Evolutionary conservation across 306 rosid genomes (phyloP).

Genomic region (Prunus mongolica): DNA sequence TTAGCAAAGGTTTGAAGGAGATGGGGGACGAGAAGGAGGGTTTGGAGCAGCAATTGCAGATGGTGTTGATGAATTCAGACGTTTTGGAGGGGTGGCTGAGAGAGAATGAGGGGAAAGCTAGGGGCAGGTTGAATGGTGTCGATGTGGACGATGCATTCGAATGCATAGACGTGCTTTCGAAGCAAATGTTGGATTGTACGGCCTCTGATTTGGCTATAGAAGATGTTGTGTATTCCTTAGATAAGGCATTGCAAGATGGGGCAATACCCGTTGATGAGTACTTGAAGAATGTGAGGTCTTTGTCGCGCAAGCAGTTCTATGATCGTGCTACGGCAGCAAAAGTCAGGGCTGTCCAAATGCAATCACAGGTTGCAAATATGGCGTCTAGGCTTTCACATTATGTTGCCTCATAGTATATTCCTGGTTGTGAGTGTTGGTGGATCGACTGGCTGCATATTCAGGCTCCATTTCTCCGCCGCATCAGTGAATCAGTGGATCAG

Average conservation of each 20-base stretch:
- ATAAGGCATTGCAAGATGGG: constrained; percentile 76
- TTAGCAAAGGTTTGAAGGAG: constrained; percentile 57
- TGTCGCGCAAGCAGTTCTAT: constrained; percentile 87
- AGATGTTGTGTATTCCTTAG: constrained; percentile 73
- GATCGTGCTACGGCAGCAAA: constrained; percentile 66
- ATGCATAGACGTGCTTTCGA: constrained; percentile 64
- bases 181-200: constrained; percentile 77
- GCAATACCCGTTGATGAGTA: constrained; percentile 76
- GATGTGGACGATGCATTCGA: constrained; percentile 61
- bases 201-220: constrained; percentile 86
- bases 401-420: constrained; percentile 10
- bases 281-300: constrained; percentile 70
- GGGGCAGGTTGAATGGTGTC: constrained; percentile 21
- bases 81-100: constrained; percentile 74
- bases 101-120: constrained; percentile 62
- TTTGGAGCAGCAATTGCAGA: constrained; percentile 88
- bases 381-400: constrained; percentile 65
- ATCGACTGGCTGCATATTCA: background rate
- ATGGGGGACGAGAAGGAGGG: constrained; percentile 83
- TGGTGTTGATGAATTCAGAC: constrained; percentile 79
- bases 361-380: constrained; percentile 86
- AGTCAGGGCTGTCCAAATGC: constrained; percentile 85
- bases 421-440: background rate
- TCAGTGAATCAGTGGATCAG: background rate
- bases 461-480: background rate